phyloP scores from a whole-genome alignment of 1,284 basidiomycete species.

The Kwoniella shivajii region DNA sequence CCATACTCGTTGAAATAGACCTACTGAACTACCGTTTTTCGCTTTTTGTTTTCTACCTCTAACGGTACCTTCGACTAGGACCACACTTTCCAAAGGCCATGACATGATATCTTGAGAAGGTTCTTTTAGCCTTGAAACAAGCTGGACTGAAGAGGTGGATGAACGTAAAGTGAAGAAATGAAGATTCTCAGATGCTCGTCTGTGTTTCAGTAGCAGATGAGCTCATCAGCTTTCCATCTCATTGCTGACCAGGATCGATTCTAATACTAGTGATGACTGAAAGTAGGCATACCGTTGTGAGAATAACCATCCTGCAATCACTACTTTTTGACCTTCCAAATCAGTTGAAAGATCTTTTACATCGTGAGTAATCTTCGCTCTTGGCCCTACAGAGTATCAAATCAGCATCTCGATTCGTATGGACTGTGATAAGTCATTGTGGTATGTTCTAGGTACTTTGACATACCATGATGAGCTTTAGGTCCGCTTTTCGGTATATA shows the following conservation, averaged over 20 bases:
- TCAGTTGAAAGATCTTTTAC: conserved; percentile 64
- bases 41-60: conserved; percentile 65
- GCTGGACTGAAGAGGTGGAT: conserved; percentile 69
- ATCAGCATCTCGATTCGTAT: no score
- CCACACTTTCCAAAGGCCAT: conserved; percentile 72
- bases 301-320: conserved; percentile 69
- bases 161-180: conserved; percentile 65
- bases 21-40: conserved; percentile 35
- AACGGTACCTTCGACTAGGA: conserved; percentile 73
- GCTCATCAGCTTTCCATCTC: background rate
- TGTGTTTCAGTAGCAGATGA: conserved; percentile 46
- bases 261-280: background rate
- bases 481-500: conserved; percentile 9
- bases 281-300: conserved; percentile 34
- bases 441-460: no score
- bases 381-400: conserved; percentile 23
- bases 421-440: no score
- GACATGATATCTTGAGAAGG: conserved; percentile 60
- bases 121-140: conserved; percentile 59
- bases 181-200: conserved; percentile 46
- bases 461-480: conserved; percentile 35
- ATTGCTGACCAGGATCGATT: background rate
- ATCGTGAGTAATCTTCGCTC: conserved; percentile 59
- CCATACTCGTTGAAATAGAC: background rate
- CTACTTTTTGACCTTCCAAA: conserved; percentile 64